phyloP scores from a whole-genome alignment of 2,329 filamentous ascomycete genomes.

The Zasmidium angulare region DNA sequence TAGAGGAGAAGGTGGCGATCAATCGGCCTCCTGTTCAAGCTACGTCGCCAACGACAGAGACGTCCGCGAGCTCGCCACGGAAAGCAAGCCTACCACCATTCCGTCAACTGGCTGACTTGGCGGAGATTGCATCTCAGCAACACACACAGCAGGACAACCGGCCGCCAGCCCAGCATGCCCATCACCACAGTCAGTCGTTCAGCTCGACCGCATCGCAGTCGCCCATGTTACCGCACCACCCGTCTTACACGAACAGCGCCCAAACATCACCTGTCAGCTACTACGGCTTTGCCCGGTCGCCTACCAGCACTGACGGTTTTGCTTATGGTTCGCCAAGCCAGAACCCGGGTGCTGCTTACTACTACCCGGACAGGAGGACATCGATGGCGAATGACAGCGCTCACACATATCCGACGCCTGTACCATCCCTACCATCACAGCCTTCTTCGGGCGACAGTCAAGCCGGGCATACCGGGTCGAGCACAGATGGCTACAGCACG shows the following conservation, averaged over 20 bases:
- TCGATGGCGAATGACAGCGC: constrained; percentile 18
- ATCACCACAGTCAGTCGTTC: constrained; percentile 30
- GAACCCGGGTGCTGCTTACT: constrained; percentile 20
- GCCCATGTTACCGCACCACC: constrained; percentile 26
- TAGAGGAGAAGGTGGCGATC: constrained; percentile 19
- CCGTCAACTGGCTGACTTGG: constrained; percentile 29
- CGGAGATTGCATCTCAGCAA: constrained; percentile 49
- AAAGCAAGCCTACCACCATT: constrained; percentile 34
- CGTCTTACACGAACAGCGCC: constrained; percentile 22
- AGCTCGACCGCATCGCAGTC: constrained; percentile 32
- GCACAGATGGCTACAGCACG: constrained; percentile 36
- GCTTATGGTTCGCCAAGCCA: constrained; percentile 29
- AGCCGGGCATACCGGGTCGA: constrained; percentile 27
- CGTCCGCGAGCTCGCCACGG: constrained; percentile 21
- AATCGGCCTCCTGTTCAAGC: constrained; percentile 29
- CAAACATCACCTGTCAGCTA: constrained; percentile 30
- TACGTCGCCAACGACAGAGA: constrained; percentile 19
- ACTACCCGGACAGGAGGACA: constrained; percentile 19
- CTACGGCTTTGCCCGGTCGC: constrained; percentile 23
- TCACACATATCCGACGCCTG: constrained; percentile 15
- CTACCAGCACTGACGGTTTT: constrained; percentile 26
- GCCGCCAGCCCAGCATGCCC: constrained; percentile 18
- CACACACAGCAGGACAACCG: constrained; percentile 22
- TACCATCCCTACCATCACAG: constrained; percentile 27
- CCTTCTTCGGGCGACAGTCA: constrained; percentile 35